Evolutionary conservation across 2,329 filamentous ascomycete species (phyloP).

Genomic region (Aspergillus flavus): DNA sequence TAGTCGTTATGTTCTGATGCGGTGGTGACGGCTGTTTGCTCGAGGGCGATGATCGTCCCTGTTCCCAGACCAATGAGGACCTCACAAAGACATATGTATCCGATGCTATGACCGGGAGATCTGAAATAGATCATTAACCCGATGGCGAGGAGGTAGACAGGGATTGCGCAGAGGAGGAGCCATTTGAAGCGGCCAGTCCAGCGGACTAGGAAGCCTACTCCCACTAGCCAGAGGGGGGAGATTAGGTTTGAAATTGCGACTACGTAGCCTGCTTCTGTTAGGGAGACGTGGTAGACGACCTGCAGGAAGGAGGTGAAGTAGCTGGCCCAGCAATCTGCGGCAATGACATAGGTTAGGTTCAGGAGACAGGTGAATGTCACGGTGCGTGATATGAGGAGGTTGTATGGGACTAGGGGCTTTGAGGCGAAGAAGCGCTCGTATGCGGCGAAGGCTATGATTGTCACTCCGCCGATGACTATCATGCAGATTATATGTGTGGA

Average conservation of each 20-base stretch:
- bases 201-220: slow-evolving; percentile 54
- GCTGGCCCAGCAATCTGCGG: slow-evolving; percentile 26
- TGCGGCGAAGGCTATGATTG: slow-evolving; percentile 55
- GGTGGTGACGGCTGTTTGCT: slow-evolving; percentile 57
- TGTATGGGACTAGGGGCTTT: slow-evolving; percentile 7
- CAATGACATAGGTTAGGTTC: slow-evolving; percentile 24
- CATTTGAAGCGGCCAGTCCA: slow-evolving; percentile 54
- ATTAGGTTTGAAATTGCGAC: slow-evolving; percentile 56
- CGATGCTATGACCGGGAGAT: slow-evolving; percentile 46
- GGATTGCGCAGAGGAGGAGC: slow-evolving; percentile 50
- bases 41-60: slow-evolving; percentile 54
- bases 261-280: slow-evolving; percentile 37
- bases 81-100: slow-evolving; percentile 56
- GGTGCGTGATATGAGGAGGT: slow-evolving; percentile 45
- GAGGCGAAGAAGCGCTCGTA: slow-evolving; percentile 57
- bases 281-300: slow-evolving; percentile 34
- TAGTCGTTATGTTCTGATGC: slow-evolving; percentile 55
- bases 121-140: slow-evolving; percentile 58
- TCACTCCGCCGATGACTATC: slow-evolving; percentile 54
- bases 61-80: slow-evolving; percentile 57
- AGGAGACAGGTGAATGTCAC: slow-evolving; percentile 29
- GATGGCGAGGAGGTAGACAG: slow-evolving; percentile 51
- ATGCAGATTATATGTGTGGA: slow-evolving; percentile 52
- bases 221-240: slow-evolving; percentile 58
- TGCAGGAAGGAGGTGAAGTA: slow-evolving; percentile 40